Base-by-base conservation (phyloP, 306 rosid genomes). In the Malus fusca region DNA sequence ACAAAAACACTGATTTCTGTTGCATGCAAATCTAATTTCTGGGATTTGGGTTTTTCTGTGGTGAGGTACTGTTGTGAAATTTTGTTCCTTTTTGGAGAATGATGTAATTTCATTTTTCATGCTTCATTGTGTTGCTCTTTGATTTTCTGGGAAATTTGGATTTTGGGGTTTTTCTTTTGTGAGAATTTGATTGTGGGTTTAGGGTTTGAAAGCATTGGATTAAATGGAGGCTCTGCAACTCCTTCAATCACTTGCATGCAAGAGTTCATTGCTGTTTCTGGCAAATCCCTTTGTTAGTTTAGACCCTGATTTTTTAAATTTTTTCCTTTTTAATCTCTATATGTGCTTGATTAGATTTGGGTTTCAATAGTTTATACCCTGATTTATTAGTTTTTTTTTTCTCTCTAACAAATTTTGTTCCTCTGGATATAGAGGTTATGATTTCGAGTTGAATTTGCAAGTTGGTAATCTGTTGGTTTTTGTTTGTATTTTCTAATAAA, bases 21-120 rank as follows among this genome's bases (percentile, higher is more conserved):
- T 73, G 78, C 78, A 74, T 74, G 78, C 78, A 74, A 74, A 63
- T 74, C 77, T 28, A 48, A 35, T 44, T 10, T 44, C 0, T 44
- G 8, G 46, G 78, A 74, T 74, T 74, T 74, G 69, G 68, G 52
- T n/a, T 70, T 68, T 42, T 70, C 55, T 42, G 43, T 15, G 43
- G 44, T 48, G 43, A 26, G 25, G 31, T 72, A 59, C 6, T 58
- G 22, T 42, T 21, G 58, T 17, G 40, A 35, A 6, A 9, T 33
- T 66, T 66, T 21, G 18, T 5, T 21, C 28, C 51, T 42, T 43
- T 22, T 42, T 42, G 51, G 42, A 37, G 70, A 35, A 35, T 35
- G 6, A 11, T 43, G 72, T 22, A 23, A 42, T 68, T 68, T 21
- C 18, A 35, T 66, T 66, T 66, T 33, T 35, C 26, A 33, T 66